Percentiles rank a stretch among this genome's conserved stretches.
Evolutionary conservation across 768 basidiomycete genomes (phyloP).

Genomic region (Trametes cubensis): DNA sequence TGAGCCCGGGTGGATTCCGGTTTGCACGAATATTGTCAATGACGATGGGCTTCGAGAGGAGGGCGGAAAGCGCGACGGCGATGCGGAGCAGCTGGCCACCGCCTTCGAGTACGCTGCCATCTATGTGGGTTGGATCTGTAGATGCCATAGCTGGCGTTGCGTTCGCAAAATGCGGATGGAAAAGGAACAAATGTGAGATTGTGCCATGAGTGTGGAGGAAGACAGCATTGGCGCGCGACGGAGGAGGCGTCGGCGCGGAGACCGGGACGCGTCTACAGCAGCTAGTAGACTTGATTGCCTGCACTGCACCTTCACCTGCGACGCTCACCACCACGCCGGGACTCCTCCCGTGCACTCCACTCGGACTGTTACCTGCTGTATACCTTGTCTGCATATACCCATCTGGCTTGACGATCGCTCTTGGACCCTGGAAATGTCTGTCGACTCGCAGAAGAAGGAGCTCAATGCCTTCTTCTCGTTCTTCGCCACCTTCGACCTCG

Average conservation of each 20-base stretch:
- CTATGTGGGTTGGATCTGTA: constrained; percentile 28
- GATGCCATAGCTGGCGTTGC: background rate
- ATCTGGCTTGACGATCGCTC: constrained; percentile 2
- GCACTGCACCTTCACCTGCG: background rate
- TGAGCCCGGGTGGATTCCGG: constrained; percentile 65
- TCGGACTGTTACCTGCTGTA: constrained; percentile 4
- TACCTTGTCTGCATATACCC: constrained; percentile 25
- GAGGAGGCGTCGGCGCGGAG: constrained; percentile 6
- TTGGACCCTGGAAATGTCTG: constrained; percentile 26
- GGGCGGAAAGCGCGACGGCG: constrained; percentile 63
- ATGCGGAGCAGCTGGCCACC: constrained; percentile 80
- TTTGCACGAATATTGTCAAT: constrained; percentile 63
- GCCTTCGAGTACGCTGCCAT: constrained; percentile 51
- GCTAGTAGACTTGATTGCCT: background rate
- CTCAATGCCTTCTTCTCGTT: constrained; percentile 82
- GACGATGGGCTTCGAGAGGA: constrained; percentile 60
- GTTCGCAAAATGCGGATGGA: background rate
- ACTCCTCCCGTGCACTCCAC: background rate
- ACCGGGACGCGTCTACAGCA: constrained; percentile 1
- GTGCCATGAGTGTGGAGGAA: background rate
- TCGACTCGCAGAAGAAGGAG: constrained; percentile 56
- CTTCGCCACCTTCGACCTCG: constrained; percentile 72
- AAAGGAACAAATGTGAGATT: background rate
- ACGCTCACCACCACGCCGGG: constrained; percentile 8
- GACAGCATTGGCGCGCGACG: background rate